phyloP scores from a whole-genome alignment of 2,329 filamentous ascomycete genomes.

The Stachybotrys chlorohalonatus region DNA sequence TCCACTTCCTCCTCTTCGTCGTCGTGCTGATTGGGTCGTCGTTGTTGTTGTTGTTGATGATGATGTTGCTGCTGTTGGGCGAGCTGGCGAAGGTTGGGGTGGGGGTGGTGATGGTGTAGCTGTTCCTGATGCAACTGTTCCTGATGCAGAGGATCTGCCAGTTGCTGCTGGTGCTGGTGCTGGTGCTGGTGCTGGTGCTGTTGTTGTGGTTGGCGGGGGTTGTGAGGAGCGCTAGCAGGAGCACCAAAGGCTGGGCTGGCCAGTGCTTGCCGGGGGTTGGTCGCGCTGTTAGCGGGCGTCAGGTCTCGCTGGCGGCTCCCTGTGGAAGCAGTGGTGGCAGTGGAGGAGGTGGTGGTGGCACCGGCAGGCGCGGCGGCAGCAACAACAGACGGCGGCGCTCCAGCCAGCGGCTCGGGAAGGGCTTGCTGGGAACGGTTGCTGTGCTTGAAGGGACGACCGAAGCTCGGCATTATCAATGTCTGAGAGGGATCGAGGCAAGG shows the following conservation, averaged over 20 bases:
- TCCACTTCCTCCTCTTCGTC: neutral
- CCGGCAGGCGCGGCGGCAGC: constrained; percentile 8
- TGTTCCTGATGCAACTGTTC: constrained; percentile 6
- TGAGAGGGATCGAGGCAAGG: neutral
- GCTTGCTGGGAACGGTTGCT: constrained; percentile 49
- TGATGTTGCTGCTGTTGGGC: constrained; percentile 27
- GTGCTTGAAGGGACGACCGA: constrained; percentile 45
- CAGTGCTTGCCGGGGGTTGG: constrained; percentile 36
- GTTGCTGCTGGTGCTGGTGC: constrained; percentile 7
- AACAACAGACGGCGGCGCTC: constrained; percentile 15
- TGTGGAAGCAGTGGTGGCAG: neutral
- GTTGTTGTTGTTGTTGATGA: constrained; percentile 33
- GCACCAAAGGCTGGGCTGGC: constrained; percentile 30
- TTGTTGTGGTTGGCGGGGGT: constrained; percentile 3
- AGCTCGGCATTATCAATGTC: constrained; percentile 34
- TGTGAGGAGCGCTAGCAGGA: neutral
- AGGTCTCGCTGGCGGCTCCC: neutral
- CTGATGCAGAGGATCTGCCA: constrained; percentile 9
- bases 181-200: constrained; percentile 13
- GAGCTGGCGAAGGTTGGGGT: constrained; percentile 11
- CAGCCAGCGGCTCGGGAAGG: constrained; percentile 34
- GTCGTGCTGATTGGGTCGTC: constrained; percentile 4
- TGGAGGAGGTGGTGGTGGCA: neutral
- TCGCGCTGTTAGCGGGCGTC: constrained; percentile 8
- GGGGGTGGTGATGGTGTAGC: constrained; percentile 18